Evolutionary conservation across 2,329 filamentous ascomycete species (phyloP), one percentile per base, ranked within the genome.

Genomic region (Phyllosticta citriasiana): DNA sequence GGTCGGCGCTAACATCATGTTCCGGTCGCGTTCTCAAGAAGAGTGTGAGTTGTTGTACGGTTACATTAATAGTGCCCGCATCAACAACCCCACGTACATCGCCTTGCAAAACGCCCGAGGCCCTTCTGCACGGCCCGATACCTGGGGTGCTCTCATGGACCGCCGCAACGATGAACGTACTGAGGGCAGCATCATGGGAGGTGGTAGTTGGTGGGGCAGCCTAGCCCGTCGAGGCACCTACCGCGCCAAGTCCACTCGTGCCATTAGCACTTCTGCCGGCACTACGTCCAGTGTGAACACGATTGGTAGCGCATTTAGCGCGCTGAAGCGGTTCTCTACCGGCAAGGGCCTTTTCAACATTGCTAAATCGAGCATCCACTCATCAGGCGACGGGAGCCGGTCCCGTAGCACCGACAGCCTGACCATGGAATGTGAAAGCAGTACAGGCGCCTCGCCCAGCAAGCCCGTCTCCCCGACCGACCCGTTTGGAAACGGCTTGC

Each of bases 21-120:
- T 97, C 82, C 88, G 94, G 52, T 90, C 90, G 55, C 80, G 87
- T 52, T 89, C 83, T 55, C 81, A 85, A 2, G 82, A 85, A 53
- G 93, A 97, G 64, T 95, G 92, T 70, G 86, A 88, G 65, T 82
- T 83, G 40, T 80, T 99, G 4, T 99, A 97, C 74, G 83, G 83
- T 69, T 84, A 93, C 53, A 92, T 97, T 64, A 95, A 97, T 73
- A 83, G 88, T 63, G 87, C 92, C 22, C 88, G 94, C 55, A 88
- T 96, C 71, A 90, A 96, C 75, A 97, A 97, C 71, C 88, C 91
- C 59, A 93, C 91, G 60, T 97, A 93, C 76, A 91, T 89, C 79
- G 71, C 87, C 73, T 66, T 91, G 79, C 82, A 90, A 80, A 81
- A 88, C 77, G 77, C 95, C 80, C 77, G 90, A 80, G 65, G 86